A percentile compares a stretch with the other conserved stretches of the same genome.
These are phyloP conservation scores for Talaromyces ruber DNA, from an alignment of 495 filamentous ascomycete species.

Conservation along the genomic window DNA sequence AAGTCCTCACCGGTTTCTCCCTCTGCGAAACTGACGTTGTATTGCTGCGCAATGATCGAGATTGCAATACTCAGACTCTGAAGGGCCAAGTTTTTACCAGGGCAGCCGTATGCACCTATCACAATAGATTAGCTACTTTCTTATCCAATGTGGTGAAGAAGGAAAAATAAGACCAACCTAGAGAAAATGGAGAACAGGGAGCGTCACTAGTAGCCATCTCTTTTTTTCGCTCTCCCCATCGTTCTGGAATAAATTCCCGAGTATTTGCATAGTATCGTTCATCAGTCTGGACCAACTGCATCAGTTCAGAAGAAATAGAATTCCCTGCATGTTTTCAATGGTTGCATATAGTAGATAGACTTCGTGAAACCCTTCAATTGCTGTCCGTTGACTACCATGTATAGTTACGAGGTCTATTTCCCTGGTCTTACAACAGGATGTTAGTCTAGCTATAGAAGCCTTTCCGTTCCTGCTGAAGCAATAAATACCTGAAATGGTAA, in stretches of 20 bases:
- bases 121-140: neutral
- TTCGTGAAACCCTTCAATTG: too few species aligned
- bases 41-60: conserved; percentile 10
- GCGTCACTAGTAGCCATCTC: conserved; percentile 35
- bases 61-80: conserved; percentile 14
- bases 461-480: too few species aligned
- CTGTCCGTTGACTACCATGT: too few species aligned
- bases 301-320: conserved; percentile 35
- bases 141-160: neutral
- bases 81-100: conserved; percentile 18
- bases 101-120: conserved; percentile 20
- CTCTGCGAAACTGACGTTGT: conserved; percentile 14
- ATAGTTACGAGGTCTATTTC: too few species aligned
- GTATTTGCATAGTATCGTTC: conserved; percentile 22
- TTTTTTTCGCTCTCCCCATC: conserved; percentile 35
- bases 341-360: too few species aligned
- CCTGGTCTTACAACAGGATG: too few species aligned
- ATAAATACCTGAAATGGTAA: too few species aligned
- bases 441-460: too few species aligned
- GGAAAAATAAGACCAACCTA: conserved; percentile 20
- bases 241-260: conserved; percentile 44
- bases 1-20: conserved; percentile 14
- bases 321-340: too few species aligned
- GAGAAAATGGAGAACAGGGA: conserved; percentile 43
- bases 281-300: conserved; percentile 25